A percentile compares a stretch with the other conserved stretches of the same genome.
Conservation (phyloP, 192 early-diverging fungal genomes). For the Chytriomyces hyalinus region DNA sequence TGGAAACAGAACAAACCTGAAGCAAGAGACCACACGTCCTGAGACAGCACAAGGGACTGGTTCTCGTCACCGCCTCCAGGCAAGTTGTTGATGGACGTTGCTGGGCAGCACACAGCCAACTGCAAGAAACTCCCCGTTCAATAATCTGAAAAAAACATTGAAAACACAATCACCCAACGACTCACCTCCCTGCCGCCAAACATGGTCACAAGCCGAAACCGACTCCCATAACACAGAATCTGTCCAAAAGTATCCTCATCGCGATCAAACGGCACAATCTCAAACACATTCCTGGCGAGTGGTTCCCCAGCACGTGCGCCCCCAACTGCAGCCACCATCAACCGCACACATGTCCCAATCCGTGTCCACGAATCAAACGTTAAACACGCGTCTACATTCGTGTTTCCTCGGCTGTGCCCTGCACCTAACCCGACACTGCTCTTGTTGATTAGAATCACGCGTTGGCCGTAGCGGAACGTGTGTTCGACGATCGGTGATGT, state of each 20-base stretch:
- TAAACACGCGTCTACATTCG: background rate
- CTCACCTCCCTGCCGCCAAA: conserved; percentile 1
- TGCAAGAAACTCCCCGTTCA: background rate
- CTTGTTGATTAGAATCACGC: conserved; percentile 8
- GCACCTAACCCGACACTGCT: background rate
- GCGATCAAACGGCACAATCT: conserved; percentile 7
- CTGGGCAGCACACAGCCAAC: background rate
- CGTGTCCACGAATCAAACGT: conserved; percentile 19
- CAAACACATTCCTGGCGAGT: conserved; percentile 12
- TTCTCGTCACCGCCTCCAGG: conserved; percentile 30
- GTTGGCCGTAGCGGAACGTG: conserved; percentile 9
- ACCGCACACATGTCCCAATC: background rate
- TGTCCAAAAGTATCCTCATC: background rate
- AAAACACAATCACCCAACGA: background rate
- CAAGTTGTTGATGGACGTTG: conserved; percentile 9
- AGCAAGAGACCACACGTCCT: conserved; percentile 7
- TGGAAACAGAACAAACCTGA: conserved; percentile 1
- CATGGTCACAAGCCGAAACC: conserved; percentile 4
- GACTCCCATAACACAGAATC: conserved; percentile 3
- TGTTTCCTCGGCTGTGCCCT: too few relatives aligned
- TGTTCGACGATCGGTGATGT: background rate
- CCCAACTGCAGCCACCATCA: conserved; percentile 1
- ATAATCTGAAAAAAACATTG: background rate
- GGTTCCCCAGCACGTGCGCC: background rate
- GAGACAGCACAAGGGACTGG: conserved; percentile 7